Percentiles rank a stretch among this genome's conserved stretches.
Evolutionary conservation across 805 yeast species (phyloP).

Genomic region (Monosporozyma yasuniensis): DNA sequence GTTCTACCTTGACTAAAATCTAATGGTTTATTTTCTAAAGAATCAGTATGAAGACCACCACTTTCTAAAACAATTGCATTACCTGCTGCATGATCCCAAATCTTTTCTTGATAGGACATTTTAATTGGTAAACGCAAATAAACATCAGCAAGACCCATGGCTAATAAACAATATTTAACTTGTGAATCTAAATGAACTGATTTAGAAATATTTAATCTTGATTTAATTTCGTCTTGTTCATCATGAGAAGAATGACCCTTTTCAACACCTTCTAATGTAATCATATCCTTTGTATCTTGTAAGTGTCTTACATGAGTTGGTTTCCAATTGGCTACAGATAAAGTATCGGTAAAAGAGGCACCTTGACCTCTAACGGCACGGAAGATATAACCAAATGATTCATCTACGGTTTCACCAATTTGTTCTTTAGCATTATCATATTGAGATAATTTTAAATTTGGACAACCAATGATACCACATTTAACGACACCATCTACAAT

Average conservation of each 20-base stretch:
- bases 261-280: slow-evolving; percentile 75
- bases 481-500: slow-evolving; percentile 78
- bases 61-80: slow-evolving; percentile 77
- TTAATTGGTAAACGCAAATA: slow-evolving; percentile 81
- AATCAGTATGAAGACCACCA: slow-evolving; percentile 84
- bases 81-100: slow-evolving; percentile 99
- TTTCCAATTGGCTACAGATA: slow-evolving; percentile 31
- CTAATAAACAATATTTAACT: slow-evolving; percentile 86
- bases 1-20: slow-evolving; percentile 84
- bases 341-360: slow-evolving; percentile 28
- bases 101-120: slow-evolving; percentile 75
- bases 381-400: slow-evolving; percentile 26
- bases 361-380: slow-evolving; percentile 27
- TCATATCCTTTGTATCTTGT: slow-evolving; percentile 19
- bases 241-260: slow-evolving; percentile 90
- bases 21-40: slow-evolving; percentile 57
- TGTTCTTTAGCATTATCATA: slow-evolving; percentile 32
- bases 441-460: slow-evolving; percentile 52
- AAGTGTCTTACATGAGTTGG: slow-evolving; percentile 46
- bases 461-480: slow-evolving; percentile 94
- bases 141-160: slow-evolving; percentile 87
- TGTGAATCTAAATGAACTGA: slow-evolving; percentile 87
- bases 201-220: slow-evolving; percentile 49
- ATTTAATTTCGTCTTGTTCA: slow-evolving; percentile 69
- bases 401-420: slow-evolving; percentile 13